phyloP scores from a whole-genome alignment of 2,329 filamentous ascomycete genomes.

The Cordyceps tenuipes region DNA sequence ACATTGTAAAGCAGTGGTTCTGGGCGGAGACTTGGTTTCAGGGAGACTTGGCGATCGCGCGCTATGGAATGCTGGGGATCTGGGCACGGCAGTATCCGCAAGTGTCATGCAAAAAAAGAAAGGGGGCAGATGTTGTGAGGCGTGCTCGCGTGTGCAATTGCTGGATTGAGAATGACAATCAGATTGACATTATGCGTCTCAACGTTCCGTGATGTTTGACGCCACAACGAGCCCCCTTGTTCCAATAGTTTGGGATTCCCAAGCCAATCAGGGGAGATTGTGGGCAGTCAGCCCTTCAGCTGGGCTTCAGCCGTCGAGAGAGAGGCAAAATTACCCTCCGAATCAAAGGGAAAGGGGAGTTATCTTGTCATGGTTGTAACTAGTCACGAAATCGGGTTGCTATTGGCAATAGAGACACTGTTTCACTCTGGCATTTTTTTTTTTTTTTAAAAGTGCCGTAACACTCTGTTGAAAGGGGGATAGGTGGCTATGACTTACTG shows the following conservation, averaged over 20 bases:
- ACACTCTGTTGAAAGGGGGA: no score
- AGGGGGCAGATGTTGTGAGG: no score
- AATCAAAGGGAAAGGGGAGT: not conserved
- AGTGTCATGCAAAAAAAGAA: no score
- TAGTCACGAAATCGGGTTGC: no score
- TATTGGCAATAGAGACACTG: not conserved
- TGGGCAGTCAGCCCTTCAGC: not conserved
- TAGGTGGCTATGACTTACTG: no score
- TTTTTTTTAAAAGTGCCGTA: not conserved
- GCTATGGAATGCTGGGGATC: no score
- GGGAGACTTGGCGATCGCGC: no score
- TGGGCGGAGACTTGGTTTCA: no score
- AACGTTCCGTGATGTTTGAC: not conserved
- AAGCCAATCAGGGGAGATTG: not conserved
- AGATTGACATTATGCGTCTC: not conserved
- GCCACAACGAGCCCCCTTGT: not conserved
- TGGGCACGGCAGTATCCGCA: not conserved
- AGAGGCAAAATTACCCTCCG: not conserved
- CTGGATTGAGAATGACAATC: not conserved
- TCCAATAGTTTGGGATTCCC: not conserved
- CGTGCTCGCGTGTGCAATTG: not conserved
- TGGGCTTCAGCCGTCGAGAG: not conserved
- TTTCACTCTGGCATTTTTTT: not conserved
- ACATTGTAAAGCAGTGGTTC: no score
- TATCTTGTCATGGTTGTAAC: not conserved